Evolutionary conservation across 2,329 filamentous ascomycete genomes (phyloP), one percentile per base, ranked within the genome.

Genomic region (Madurella mycetomatis): DNA sequence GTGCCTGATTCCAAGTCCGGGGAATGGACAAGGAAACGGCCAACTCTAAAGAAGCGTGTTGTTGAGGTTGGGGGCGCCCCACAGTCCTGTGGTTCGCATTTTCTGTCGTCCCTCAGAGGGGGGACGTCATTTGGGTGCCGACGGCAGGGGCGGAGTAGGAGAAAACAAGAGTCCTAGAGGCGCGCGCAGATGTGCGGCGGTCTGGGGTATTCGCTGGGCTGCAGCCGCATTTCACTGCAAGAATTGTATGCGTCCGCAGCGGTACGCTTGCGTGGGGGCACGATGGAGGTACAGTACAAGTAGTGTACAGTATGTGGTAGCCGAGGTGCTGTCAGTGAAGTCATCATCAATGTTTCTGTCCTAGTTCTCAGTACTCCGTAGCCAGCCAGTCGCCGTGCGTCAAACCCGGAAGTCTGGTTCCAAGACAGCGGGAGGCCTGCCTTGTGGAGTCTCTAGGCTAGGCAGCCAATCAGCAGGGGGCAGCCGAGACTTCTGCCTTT

Each of bases 1-100:
- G 41, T 53, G 51, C 51, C 51, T 53, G 51, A 15, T 34, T 43
- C 17, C 42, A 12, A n/a, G 39, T 17, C n/a, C 9, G 12, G 30
- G 8, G 15, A 25, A 30, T 30, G 48, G 40, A 30, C 4, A 15
- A 12, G 42, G 40, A 11, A 9, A 19, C 12, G 9, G 17, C 7
- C 12, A 17, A 37, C 16, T 15, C n/a, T 34, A 25, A 25, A 25
- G 25, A 25, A 30, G 2, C 30, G 25, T 42, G n/a, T 34, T 18
- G 47, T 16, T 37, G 32, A 32, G 30, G 37, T 41, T 25, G 31
- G 8, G 34, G 17, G 15, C 18, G 15, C 31, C 18, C 31, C 44
- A 47, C 44, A 25, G 32, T 47, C 44, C 31, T 17, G 31, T 19
- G 44, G n/a, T 11, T 2, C 8, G 4, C 25, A 25, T 7, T 25